Evolutionary conservation across 2,329 filamentous ascomycete genomes (phyloP).

Genomic region (Blastomyces gilchristii): DNA sequence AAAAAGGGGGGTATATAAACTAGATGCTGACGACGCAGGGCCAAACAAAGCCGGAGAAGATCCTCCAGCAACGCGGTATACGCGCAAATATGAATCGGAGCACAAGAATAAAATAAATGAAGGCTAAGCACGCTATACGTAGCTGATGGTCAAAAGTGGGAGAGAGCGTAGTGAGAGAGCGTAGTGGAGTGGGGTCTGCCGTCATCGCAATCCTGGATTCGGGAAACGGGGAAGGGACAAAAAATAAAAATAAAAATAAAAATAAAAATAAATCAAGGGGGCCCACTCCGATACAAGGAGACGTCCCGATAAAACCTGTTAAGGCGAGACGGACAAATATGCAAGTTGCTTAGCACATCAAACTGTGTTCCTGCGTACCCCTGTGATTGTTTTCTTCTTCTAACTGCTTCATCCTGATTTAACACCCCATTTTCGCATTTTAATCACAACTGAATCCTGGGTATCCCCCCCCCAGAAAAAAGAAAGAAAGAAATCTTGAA

Average conservation of each 20-base stretch:
- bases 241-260: background rate
- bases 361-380: background rate
- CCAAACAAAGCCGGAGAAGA: background rate
- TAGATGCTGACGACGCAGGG: background rate
- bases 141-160: background rate
- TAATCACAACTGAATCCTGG: background rate
- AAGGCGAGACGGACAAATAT: no score
- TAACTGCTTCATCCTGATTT: background rate
- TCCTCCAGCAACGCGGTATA: background rate
- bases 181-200: background rate
- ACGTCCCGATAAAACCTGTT: background rate
- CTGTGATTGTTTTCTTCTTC: background rate
- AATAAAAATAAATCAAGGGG: background rate
- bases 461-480: background rate
- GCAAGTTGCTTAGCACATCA: background rate
- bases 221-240: background rate
- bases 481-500: background rate
- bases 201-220: background rate
- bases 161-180: background rate
- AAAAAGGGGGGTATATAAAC: background rate
- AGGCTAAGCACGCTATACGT: background rate
- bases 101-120: background rate
- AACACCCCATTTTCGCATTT: background rate
- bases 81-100: background rate
- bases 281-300: background rate